Evolutionary conservation across 2,329 filamentous ascomycete species (phyloP).

Genomic region (Colletotrichum tabaci): DNA sequence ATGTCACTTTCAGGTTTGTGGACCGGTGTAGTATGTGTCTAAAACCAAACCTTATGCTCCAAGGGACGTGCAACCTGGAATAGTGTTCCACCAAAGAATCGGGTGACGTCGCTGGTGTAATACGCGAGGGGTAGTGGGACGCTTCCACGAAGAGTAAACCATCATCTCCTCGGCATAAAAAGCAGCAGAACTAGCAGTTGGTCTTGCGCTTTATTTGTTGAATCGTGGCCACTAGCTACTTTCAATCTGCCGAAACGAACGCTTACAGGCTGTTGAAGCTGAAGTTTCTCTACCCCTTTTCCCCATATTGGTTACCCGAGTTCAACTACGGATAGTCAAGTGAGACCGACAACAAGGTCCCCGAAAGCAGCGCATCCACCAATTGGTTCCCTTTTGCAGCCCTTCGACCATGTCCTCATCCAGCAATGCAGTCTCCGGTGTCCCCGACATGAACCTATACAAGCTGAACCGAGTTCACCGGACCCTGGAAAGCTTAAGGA

Average conservation of each 20-base stretch:
- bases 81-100: background rate
- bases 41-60: constrained; percentile 29
- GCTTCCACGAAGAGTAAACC: no score
- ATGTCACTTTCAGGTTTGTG: background rate
- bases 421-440: constrained; percentile 24
- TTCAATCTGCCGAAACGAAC: background rate
- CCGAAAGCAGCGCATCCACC: background rate
- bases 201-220: background rate
- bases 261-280: background rate
- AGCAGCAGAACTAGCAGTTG: constrained; percentile 7
- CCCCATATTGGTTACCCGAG: background rate
- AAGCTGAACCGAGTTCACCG: constrained; percentile 36
- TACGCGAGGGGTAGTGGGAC: constrained; percentile 1
- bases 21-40: constrained; percentile 1
- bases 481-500: constrained; percentile 20
- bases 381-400: background rate
- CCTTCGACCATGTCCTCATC: constrained; percentile 6
- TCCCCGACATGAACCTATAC: constrained; percentile 40
- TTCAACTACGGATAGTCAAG: background rate
- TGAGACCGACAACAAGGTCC: constrained; percentile 9
- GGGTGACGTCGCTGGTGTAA: constrained; percentile 23
- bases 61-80: constrained; percentile 29
- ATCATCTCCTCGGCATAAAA: background rate
- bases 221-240: background rate
- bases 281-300: no score